These are phyloP conservation scores for Plectranthus barbatus DNA, from an alignment of 257 asterid genomes.

Conservation along the genomic window DNA sequence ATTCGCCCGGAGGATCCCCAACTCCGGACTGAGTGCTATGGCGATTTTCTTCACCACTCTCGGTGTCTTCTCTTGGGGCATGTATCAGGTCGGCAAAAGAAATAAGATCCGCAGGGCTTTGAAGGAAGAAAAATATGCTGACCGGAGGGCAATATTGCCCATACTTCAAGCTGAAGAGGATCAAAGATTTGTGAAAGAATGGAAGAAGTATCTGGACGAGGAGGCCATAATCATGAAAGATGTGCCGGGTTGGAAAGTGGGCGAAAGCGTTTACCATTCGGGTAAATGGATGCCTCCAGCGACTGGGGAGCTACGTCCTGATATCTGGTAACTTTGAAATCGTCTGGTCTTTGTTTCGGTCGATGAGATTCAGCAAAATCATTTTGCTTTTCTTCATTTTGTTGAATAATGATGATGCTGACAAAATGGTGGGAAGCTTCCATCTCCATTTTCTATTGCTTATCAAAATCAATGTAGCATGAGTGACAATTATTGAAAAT, in stretches of 20 bases:
- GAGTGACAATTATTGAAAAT: no score
- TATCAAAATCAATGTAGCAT: neutral
- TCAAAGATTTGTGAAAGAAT: slow-evolving; percentile 56
- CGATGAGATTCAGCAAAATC: no score
- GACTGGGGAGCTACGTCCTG: no score
- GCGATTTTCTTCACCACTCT: slow-evolving; percentile 71
- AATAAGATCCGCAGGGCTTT: no score
- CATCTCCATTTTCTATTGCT: neutral
- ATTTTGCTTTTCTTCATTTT: slow-evolving; percentile 4
- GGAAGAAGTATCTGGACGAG: slow-evolving; percentile 58
- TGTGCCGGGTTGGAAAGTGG: no score
- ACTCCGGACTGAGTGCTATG: no score
- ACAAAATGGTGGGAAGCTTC: slow-evolving; percentile 10
- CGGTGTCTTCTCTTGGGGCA: no score
- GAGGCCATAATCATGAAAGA: slow-evolving; percentile 94
- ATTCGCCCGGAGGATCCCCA: no score
- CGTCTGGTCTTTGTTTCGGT: neutral
- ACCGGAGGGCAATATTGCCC: no score
- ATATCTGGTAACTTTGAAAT: slow-evolving; percentile 27
- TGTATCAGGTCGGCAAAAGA: slow-evolving; percentile 85
- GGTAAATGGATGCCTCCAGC: no score
- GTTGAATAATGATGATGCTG: slow-evolving; percentile 30
- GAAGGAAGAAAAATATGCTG: no score
- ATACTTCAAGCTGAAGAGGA: slow-evolving; percentile 28
- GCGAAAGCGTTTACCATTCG: no score